phyloP scores from a whole-genome alignment of 2,329 filamentous ascomycete genomes.

The Parastagonospora avenae region DNA sequence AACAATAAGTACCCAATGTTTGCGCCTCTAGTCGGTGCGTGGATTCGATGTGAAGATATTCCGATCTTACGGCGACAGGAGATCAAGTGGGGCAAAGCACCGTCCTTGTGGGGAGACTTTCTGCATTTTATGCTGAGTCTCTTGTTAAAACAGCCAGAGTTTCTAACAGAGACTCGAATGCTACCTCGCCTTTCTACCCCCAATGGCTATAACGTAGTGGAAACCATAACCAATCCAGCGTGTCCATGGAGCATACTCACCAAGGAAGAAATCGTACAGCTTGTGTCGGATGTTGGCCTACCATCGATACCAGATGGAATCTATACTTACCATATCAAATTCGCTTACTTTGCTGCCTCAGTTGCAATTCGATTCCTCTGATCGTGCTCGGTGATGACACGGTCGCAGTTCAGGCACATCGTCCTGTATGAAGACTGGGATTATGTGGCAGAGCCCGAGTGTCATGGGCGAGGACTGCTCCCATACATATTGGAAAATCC shows the following conservation, averaged over 20 bases:
- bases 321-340: neutral
- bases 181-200: neutral
- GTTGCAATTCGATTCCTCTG: constrained; percentile 2
- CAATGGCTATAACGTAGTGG: neutral
- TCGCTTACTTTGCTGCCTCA: constrained; percentile 3
- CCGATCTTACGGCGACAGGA: too few species aligned
- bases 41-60: too few species aligned
- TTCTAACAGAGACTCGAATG: neutral
- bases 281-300: neutral
- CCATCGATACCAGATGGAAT: neutral
- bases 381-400: neutral
- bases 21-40: neutral
- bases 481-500: constrained; percentile 7
- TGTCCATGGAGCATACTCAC: neutral
- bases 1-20: neutral
- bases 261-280: neutral
- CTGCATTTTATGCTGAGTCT: neutral
- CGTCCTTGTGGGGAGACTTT: neutral
- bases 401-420: neutral
- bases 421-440: neutral
- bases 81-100: neutral
- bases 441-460: neutral
- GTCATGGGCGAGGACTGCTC: constrained; percentile 11
- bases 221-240: neutral
- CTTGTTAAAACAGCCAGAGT: neutral